Conservation (phyloP, 2,329 filamentous ascomycete genomes). For the Pseudogymnoascus sp. region DNA sequence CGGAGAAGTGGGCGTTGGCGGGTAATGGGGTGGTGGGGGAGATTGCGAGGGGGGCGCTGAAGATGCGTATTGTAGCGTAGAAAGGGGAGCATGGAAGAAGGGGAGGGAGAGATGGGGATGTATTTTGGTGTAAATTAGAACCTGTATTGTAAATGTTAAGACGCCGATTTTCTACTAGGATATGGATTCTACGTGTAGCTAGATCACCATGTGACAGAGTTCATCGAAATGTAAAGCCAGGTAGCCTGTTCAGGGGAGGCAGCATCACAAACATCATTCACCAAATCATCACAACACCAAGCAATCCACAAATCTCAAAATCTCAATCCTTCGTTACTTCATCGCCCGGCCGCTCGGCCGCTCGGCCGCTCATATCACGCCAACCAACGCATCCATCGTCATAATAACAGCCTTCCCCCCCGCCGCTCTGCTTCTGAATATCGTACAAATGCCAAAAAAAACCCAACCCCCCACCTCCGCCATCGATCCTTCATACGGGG, state of each 20-base stretch:
- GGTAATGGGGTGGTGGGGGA: constrained; percentile 78
- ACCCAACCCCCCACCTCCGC: not conserved
- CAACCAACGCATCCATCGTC: not conserved
- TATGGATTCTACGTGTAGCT: not conserved
- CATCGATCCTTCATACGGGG: not conserved
- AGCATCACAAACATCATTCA: not conserved
- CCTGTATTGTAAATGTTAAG: constrained; percentile 8
- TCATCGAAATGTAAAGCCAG: not conserved
- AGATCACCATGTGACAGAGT: not conserved
- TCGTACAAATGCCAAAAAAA: not conserved
- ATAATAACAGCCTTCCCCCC: not conserved
- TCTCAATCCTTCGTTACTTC: constrained; percentile 1
- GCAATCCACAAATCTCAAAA: not conserved
- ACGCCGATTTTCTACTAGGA: not conserved
- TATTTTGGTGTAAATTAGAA: constrained; percentile 9
- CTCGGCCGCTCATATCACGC: constrained; percentile 2
- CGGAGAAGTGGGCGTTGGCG: constrained; percentile 75
- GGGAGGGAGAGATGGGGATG: not conserved
- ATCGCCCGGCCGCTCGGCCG: not conserved
- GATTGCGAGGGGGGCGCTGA: constrained; percentile 60
- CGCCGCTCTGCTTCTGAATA: not conserved
- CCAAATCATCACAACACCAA: not conserved
- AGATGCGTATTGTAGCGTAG: constrained; percentile 19
- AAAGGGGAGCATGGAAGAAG: not conserved
- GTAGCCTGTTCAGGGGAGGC: not conserved